Conservation (phyloP, 805 yeast species). For the Yamadazyma insecticola region DNA sequence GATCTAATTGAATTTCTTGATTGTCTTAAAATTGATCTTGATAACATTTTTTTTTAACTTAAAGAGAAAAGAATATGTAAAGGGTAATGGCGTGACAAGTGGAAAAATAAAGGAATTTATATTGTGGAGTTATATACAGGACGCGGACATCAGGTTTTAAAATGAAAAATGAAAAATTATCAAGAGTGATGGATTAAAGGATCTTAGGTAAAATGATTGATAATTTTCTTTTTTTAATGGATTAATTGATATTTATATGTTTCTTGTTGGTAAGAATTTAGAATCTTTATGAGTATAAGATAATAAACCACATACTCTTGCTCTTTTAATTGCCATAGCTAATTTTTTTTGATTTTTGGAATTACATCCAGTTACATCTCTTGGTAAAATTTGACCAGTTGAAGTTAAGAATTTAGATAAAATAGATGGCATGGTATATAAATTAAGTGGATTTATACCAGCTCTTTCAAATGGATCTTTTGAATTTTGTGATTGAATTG, state of each 20-base stretch:
- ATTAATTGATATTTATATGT: constrained; percentile 16
- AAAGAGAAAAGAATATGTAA: no score
- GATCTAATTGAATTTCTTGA: constrained; percentile 24
- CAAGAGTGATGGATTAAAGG: neutral
- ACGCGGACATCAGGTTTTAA: no score
- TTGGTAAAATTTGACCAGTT: constrained; percentile 73
- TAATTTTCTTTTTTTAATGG: no score
- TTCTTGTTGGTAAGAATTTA: constrained; percentile 38
- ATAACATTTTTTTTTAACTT: constrained; percentile 9
- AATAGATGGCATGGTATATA: constrained; percentile 67
- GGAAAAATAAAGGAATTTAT: no score
- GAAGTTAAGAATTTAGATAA: constrained; percentile 62
- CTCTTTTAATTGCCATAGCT: constrained; percentile 73
- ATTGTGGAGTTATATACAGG: no score
- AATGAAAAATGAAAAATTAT: no score
- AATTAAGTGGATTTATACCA: constrained; percentile 63
- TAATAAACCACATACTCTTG: constrained; percentile 75
- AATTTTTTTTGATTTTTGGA: constrained; percentile 64
- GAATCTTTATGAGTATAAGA: constrained; percentile 68
- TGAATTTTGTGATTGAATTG: constrained; percentile 15
- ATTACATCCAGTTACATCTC: constrained; percentile 65
- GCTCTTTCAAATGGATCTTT: constrained; percentile 40
- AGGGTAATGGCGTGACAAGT: no score
- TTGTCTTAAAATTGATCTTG: constrained; percentile 10
- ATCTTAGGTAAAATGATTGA: neutral